Conservation (phyloP, 1,284 basidiomycete genomes). For the Neolentinus lepideus region DNA sequence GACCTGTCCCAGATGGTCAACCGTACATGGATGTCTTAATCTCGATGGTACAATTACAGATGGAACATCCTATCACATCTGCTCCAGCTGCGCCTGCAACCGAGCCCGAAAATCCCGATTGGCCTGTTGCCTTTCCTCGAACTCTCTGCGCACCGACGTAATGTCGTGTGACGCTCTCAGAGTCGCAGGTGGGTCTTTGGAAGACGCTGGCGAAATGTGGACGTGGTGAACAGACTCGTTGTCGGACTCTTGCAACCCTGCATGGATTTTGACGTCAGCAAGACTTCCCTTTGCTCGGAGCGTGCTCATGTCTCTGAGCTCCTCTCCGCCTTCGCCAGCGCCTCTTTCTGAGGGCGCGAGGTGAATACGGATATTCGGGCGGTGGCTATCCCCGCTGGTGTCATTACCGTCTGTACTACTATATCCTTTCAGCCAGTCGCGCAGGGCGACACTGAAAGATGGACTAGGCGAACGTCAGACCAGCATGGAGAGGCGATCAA, state of each 20-base stretch:
- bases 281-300: not conserved
- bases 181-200: not conserved
- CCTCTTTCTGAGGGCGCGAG: not conserved
- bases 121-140: not conserved
- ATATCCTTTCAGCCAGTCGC: not conserved
- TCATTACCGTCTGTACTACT: not conserved
- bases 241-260: not conserved
- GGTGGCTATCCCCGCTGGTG: not conserved
- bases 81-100: not conserved
- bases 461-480: not conserved
- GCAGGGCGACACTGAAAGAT: not conserved
- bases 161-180: not conserved
- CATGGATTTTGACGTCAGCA: not conserved
- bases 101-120: not conserved
- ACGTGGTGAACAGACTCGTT: not conserved
- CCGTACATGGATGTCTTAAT: too few relatives aligned
- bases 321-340: not conserved
- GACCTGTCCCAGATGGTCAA: too few relatives aligned
- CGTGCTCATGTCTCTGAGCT: not conserved
- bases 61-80: not conserved
- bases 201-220: not conserved
- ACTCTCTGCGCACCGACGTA: not conserved
- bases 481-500: not conserved
- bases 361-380: not conserved
- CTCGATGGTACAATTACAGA: not conserved